A percentile compares a stretch with the other conserved stretches of the same genome.
phyloP scores from a whole-genome alignment of 257 asterid species.

The Plantago ovata region DNA sequence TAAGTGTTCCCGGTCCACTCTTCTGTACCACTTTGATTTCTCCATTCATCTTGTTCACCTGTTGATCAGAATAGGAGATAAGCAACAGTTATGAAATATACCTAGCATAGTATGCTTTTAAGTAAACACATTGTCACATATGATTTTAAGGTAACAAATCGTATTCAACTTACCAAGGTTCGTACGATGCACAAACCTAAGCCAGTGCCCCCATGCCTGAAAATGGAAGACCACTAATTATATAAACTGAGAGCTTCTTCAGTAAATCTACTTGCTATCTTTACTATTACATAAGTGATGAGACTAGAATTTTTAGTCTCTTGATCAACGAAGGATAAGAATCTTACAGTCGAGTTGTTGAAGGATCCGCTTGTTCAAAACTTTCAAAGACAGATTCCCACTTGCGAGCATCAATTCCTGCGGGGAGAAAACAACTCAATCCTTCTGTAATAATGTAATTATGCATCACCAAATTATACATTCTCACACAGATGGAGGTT shows the following conservation, averaged over 20 bases:
- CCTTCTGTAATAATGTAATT: not conserved
- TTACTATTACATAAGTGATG: not conserved
- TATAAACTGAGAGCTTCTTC: too few species aligned
- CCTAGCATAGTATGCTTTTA: too few species aligned
- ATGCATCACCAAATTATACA: conserved; percentile 1
- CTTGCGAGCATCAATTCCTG: conserved; percentile 86
- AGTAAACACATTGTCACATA: not conserved
- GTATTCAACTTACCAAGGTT: conserved; percentile 65
- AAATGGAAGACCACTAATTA: conserved; percentile 9
- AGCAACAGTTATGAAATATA: not conserved
- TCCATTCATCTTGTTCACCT: conserved; percentile 95
- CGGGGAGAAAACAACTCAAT: conserved; percentile 11
- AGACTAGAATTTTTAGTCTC: not conserved
- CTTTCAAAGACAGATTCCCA: conserved; percentile 98
- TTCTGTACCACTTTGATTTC: conserved; percentile 83
- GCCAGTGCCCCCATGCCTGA: conserved; percentile 98
- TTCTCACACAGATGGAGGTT: conserved; percentile 11
- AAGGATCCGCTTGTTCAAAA: conserved; percentile 97
- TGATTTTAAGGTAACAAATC: not conserved
- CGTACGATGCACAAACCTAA: conserved; percentile 93
- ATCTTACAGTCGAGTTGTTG: conserved; percentile 87
- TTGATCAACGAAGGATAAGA: conserved; percentile 2
- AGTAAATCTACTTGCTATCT: too few species aligned
- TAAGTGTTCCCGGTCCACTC: conserved; percentile 71
- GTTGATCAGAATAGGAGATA: conserved; percentile 14